A percentile compares a stretch with the other conserved stretches of the same genome.
Evolutionary conservation across 2,329 filamentous ascomycete genomes (phyloP).

Genomic region (Nakataea oryzae): DNA sequence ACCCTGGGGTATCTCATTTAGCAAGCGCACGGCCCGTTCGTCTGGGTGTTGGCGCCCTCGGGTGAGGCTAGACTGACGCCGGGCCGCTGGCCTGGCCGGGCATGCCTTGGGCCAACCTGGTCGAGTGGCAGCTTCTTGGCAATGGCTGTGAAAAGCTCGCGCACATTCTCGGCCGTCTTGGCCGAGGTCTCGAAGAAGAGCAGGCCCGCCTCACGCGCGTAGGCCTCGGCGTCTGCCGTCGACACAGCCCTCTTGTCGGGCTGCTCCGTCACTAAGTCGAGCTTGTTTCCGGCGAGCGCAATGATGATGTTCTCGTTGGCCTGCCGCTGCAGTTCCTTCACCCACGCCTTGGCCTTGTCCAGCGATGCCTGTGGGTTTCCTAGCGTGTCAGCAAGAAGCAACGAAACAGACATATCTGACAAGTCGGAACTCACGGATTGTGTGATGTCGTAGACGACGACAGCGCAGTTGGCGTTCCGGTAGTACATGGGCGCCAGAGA

Average conservation of each 20-base stretch:
- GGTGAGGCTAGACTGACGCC: slow-evolving; percentile 44
- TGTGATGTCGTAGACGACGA: slow-evolving; percentile 98
- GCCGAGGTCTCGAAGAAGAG: slow-evolving; percentile 98
- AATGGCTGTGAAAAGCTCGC: slow-evolving; percentile 92
- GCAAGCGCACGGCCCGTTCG: slow-evolving; percentile 45
- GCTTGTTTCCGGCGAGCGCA: slow-evolving; percentile 92
- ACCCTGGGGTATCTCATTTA: slow-evolving; percentile 19
- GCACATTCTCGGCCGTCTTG: slow-evolving; percentile 93
- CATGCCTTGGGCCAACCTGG: slow-evolving; percentile 83
- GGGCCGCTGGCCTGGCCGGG: slow-evolving; percentile 53
- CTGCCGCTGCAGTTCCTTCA: slow-evolving; percentile 96
- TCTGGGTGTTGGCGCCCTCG: slow-evolving; percentile 47
- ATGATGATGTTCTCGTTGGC: slow-evolving; percentile 99
- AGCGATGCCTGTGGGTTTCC: slow-evolving; percentile 63
- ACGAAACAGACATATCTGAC: slow-evolving; percentile 2
- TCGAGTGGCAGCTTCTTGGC: slow-evolving; percentile 96
- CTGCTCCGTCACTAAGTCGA: slow-evolving; percentile 88
- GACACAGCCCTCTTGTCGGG: slow-evolving; percentile 91
- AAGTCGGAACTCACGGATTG: slow-evolving; percentile 65
- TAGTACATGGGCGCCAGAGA: slow-evolving; percentile 99
- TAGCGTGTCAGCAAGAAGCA: background rate
- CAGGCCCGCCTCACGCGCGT: slow-evolving; percentile 84
- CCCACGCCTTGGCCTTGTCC: slow-evolving; percentile 98
- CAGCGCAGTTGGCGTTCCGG: slow-evolving; percentile 96
- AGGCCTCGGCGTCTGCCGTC: slow-evolving; percentile 85